Evolutionary conservation across 495 filamentous ascomycete species (phyloP).

Genomic region (Lasiosphaeris hirsuta): DNA sequence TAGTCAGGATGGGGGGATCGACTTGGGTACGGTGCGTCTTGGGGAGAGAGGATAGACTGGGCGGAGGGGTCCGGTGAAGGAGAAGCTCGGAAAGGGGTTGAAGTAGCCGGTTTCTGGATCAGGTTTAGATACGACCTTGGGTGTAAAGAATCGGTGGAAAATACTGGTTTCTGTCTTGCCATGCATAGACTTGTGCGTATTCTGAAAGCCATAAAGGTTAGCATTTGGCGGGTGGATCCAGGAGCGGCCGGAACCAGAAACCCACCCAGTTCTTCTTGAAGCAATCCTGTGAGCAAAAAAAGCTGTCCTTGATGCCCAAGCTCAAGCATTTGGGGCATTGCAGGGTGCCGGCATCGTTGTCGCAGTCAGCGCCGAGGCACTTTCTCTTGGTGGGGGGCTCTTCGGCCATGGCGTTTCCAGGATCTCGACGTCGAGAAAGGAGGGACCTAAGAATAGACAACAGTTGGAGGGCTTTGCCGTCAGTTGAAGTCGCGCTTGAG

Average conservation of each 20-base stretch:
- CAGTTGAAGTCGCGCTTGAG: too few species aligned
- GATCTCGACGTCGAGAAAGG: background rate
- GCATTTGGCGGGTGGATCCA: background rate
- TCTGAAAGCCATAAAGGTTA: slow-evolving; percentile 44
- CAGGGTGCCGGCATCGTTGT: slow-evolving; percentile 74
- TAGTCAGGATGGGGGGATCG: slow-evolving; percentile 85
- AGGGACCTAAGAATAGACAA: too few species aligned
- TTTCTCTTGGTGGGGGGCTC: slow-evolving; percentile 57
- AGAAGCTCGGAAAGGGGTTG: slow-evolving; percentile 87
- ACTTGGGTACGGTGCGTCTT: slow-evolving; percentile 67
- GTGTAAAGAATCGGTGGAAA: slow-evolving; percentile 64
- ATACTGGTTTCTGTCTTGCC: slow-evolving; percentile 73
- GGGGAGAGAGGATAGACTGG: slow-evolving; percentile 88
- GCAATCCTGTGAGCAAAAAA: slow-evolving; percentile 97
- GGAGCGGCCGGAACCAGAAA: background rate
- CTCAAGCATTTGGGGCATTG: slow-evolving; percentile 96
- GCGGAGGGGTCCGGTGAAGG: slow-evolving; percentile 74
- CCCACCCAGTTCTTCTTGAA: slow-evolving; percentile 98
- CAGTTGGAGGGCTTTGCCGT: background rate
- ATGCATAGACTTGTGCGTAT: slow-evolving; percentile 80
- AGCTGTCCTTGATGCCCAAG: slow-evolving; percentile 79
- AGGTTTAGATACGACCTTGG: slow-evolving; percentile 78
- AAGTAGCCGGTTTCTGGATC: slow-evolving; percentile 83
- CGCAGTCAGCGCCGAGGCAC: slow-evolving; percentile 77
- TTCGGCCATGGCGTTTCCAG: slow-evolving; percentile 36